Percentiles rank a stretch among this genome's conserved stretches.
phyloP scores from a whole-genome alignment of 345 rosid genomes.

The Lepidium aucheri region DNA sequence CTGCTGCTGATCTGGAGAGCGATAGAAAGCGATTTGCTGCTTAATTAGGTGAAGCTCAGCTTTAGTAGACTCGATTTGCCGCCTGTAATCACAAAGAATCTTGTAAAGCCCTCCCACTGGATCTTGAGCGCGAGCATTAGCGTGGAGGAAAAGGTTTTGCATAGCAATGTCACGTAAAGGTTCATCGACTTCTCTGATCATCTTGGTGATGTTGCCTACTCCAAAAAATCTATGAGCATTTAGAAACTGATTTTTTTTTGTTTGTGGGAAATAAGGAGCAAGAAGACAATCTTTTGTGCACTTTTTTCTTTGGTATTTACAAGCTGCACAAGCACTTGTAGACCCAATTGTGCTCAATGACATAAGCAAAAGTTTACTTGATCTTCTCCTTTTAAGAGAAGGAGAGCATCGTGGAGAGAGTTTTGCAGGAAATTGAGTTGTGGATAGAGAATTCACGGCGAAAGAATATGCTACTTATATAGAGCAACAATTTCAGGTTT shows the following conservation, averaged over 20 bases:
- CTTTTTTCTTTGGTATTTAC: slow-evolving; percentile 36
- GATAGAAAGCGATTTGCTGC: slow-evolving; percentile 14
- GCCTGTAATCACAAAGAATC: background rate
- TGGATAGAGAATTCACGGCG: too few species aligned
- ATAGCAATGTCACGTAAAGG: slow-evolving; percentile 12
- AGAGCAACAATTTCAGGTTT: too few species aligned
- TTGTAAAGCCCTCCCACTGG: slow-evolving; percentile 37
- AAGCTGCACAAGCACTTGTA: slow-evolving; percentile 40
- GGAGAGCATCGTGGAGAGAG: too few species aligned
- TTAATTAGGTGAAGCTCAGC: slow-evolving; percentile 5
- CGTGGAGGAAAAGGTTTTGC: slow-evolving; percentile 27
- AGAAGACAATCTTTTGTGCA: slow-evolving; percentile 31
- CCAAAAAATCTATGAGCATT: slow-evolving; percentile 43
- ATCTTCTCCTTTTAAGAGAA: too few species aligned
- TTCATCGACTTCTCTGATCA: slow-evolving; percentile 1
- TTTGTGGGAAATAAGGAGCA: slow-evolving; percentile 39
- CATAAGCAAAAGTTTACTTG: background rate
- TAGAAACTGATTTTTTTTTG: slow-evolving; percentile 15
- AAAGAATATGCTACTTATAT: too few species aligned
- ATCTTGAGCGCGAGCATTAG: slow-evolving; percentile 36
- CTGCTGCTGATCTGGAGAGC: background rate
- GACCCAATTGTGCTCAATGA: background rate
- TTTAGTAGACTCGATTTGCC: background rate
- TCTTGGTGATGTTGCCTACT: slow-evolving; percentile 29
- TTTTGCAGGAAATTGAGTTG: too few species aligned